Evolutionary conservation across 306 rosid genomes (phyloP).

Genomic region (Comarum palustre): DNA sequence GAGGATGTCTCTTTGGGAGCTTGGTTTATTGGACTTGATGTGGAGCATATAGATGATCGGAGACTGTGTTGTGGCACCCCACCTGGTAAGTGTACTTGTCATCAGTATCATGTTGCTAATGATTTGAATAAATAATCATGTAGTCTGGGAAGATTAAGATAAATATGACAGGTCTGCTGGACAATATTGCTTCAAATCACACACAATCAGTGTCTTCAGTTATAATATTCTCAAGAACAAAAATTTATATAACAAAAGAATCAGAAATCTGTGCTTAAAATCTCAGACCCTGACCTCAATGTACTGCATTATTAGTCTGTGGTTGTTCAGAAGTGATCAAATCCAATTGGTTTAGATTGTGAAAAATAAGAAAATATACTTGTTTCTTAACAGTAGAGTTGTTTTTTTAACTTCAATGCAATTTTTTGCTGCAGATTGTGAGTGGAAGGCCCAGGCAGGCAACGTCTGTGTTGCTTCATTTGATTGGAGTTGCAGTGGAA

Average conservation of each 20-base stretch:
- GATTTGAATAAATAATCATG: background rate
- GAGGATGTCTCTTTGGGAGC: conserved; percentile 97
- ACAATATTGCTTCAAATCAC: conserved; percentile 12
- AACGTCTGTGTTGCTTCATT: conserved; percentile 94
- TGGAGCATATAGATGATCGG: conserved; percentile 83
- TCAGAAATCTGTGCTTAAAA: background rate
- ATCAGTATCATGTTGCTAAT: background rate
- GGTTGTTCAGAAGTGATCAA: background rate
- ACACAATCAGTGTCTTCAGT: background rate
- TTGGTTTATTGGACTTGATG: conserved; percentile 97
- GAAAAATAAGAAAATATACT: background rate
- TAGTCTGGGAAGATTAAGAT: background rate
- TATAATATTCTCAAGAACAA: background rate
- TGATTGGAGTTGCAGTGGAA: conserved; percentile 98
- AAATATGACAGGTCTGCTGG: conserved; percentile 2
- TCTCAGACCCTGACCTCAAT: background rate
- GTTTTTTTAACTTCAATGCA: conserved; percentile 6
- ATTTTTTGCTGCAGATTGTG: conserved; percentile 73
- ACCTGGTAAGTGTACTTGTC: conserved; percentile 57
- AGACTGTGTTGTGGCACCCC: conserved; percentile 96
- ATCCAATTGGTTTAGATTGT: background rate
- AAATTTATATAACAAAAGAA: background rate
- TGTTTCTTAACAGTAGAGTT: conserved; percentile 1
- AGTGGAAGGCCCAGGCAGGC: conserved; percentile 99
- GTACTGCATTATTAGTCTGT: background rate